These are phyloP conservation scores for Suillus subalutaceus DNA, from an alignment of 768 basidiomycete species.

Conservation along the genomic window DNA sequence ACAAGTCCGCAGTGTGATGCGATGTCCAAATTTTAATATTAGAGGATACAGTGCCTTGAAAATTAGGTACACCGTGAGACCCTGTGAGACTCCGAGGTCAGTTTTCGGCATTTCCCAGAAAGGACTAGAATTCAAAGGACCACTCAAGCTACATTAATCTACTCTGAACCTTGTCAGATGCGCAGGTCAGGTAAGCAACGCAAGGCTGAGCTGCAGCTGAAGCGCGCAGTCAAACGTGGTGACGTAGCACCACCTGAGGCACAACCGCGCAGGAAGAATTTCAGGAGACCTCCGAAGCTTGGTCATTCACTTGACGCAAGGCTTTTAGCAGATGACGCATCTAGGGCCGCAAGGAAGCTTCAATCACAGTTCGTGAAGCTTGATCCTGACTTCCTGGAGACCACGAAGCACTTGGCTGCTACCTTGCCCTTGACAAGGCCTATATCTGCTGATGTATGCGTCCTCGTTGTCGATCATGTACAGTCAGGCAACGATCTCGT, in stretches of 20 bases:
- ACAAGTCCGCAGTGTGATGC: background rate
- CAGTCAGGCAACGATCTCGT: background rate
- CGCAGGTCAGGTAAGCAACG: conserved; percentile 66
- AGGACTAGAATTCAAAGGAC: too few species aligned
- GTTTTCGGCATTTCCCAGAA: background rate
- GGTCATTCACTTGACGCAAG: conserved; percentile 15
- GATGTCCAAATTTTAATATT: background rate
- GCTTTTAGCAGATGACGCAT: conserved; percentile 32
- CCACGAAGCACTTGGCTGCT: conserved; percentile 59
- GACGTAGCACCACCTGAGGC: conserved; percentile 48
- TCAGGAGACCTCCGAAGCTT: conserved; percentile 1
- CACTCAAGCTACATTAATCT: background rate
- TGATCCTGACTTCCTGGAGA: conserved; percentile 59
- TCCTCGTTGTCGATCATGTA: conserved; percentile 36
- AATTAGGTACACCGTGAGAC: background rate
- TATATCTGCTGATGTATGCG: conserved; percentile 42
- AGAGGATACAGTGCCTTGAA: background rate
- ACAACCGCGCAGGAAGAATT: conserved; percentile 29
- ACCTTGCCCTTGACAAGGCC: conserved; percentile 58
- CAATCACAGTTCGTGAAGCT: conserved; percentile 75
- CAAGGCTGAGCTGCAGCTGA: conserved; percentile 73
- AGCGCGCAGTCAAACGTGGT: conserved; percentile 85
- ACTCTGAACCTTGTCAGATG: background rate
- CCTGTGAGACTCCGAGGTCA: background rate
- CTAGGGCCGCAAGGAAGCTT: conserved; percentile 50